These are phyloP conservation scores for Mycogone perniciosa DNA, from an alignment of 2,329 filamentous ascomycete genomes.

Conservation along the genomic window DNA sequence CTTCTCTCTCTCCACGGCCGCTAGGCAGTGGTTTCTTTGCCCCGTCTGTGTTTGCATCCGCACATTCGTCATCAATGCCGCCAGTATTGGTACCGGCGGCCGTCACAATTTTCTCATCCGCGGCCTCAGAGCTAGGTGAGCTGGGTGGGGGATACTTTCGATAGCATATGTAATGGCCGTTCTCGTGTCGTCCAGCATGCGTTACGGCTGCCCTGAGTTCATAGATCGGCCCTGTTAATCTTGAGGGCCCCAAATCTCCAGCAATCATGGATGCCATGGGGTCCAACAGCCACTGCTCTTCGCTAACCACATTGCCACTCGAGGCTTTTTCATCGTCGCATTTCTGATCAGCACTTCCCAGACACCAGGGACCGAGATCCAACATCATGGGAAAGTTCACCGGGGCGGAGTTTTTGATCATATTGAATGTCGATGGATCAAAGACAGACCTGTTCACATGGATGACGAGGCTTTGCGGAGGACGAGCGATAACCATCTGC, in stretches of 20 bases:
- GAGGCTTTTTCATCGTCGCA: conserved; percentile 1
- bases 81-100: not conserved
- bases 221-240: conserved; percentile 57
- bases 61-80: conserved; percentile 5
- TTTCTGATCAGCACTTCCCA: conserved; percentile 49
- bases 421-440: conserved; percentile 70
- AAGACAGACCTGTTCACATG: conserved; percentile 93
- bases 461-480: conserved; percentile 73
- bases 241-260: conserved; percentile 43
- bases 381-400: conserved; percentile 70
- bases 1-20: not conserved
- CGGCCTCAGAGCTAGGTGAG: conserved; percentile 1
- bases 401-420: conserved; percentile 76
- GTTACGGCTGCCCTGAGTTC: conserved; percentile 78
- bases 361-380: conserved; percentile 77
- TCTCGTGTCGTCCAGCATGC: conserved; percentile 86
- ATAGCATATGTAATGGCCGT: conserved; percentile 93
- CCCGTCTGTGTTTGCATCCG: not conserved
- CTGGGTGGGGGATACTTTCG: conserved; percentile 54
- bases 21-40: not conserved
- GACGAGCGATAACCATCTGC: conserved; percentile 76
- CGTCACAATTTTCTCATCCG: not conserved
- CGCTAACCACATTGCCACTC: conserved; percentile 20
- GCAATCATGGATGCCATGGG: conserved; percentile 69
- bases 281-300: conserved; percentile 65